Percentiles rank a stretch among this genome's conserved stretches.
phyloP scores from a whole-genome alignment of 331 rosid species.

The Rosa hybrid region DNA sequence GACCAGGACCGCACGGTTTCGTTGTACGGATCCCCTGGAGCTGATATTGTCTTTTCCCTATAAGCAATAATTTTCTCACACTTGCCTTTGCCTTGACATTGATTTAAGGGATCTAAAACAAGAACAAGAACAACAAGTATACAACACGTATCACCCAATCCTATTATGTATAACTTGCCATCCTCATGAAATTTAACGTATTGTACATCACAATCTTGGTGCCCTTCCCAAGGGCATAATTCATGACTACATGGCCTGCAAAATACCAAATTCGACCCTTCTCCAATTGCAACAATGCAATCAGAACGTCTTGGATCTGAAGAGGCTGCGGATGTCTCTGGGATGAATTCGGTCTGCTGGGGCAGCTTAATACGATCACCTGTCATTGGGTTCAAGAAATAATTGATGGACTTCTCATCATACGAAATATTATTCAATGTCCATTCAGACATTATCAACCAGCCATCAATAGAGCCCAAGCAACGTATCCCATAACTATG shows the following conservation, averaged over 20 bases:
- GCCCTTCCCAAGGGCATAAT: neutral
- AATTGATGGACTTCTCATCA: neutral
- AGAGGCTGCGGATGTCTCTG: neutral
- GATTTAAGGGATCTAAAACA: too few relatives aligned
- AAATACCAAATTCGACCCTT: neutral
- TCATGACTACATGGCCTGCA: neutral
- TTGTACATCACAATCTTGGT: accelerated
- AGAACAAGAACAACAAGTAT: too few relatives aligned
- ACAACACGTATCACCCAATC: too few relatives aligned
- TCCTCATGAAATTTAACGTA: neutral
- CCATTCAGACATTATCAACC: too few relatives aligned
- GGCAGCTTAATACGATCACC: neutral
- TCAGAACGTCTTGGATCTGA: neutral
- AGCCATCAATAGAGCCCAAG: too few relatives aligned
- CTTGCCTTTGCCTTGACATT: too few relatives aligned
- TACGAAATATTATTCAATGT: too few relatives aligned
- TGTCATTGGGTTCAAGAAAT: neutral
- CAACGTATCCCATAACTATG: too few relatives aligned
- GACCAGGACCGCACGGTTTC: too few relatives aligned
- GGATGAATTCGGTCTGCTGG: neutral
- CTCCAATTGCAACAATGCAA: neutral
- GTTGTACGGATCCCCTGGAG: too few relatives aligned
- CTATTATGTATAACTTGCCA: neutral
- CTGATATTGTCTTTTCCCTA: too few relatives aligned
- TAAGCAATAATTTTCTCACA: too few relatives aligned